Evolutionary conservation across 2,329 filamentous ascomycete species (phyloP).

Genomic region (Alternaria brassicicola): DNA sequence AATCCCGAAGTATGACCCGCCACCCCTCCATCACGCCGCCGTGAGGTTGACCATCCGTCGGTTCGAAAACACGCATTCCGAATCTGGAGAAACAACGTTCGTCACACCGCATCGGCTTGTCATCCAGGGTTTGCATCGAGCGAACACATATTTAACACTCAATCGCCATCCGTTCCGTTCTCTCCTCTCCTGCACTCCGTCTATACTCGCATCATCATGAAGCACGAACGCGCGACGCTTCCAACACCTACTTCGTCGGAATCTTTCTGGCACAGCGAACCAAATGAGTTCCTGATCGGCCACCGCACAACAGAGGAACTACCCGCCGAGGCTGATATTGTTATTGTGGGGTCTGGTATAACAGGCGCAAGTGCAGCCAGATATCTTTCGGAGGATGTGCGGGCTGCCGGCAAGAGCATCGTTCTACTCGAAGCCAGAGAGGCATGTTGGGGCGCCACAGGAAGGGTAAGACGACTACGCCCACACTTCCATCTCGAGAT

Average conservation of each 20-base stretch:
- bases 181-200: background rate
- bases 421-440: conserved; percentile 79
- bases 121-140: background rate
- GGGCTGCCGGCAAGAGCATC: conserved; percentile 58
- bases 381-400: conserved; percentile 59
- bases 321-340: conserved; percentile 68
- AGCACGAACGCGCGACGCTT: conserved; percentile 51
- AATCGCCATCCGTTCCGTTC: background rate
- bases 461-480: conserved; percentile 62
- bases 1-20: conserved; percentile 20
- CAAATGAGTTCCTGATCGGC: conserved; percentile 67
- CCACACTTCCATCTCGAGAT: background rate
- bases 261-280: conserved; percentile 77
- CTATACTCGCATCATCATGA: conserved; percentile 31
- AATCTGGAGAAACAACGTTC: background rate
- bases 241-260: conserved; percentile 65
- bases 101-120: conserved; percentile 6
- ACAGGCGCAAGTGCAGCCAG: conserved; percentile 75
- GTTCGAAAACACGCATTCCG: conserved; percentile 14
- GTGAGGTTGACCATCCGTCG: background rate
- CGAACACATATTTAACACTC: conserved; percentile 2
- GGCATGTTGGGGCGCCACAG: conserved; percentile 82
- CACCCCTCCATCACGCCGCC: conserved; percentile 18
- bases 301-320: conserved; percentile 70
- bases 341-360: conserved; percentile 77